A percentile compares a stretch with the other conserved stretches of the same genome.
Conservation (phyloP, 441 rosid species). For the Euphorbia corollata region DNA sequence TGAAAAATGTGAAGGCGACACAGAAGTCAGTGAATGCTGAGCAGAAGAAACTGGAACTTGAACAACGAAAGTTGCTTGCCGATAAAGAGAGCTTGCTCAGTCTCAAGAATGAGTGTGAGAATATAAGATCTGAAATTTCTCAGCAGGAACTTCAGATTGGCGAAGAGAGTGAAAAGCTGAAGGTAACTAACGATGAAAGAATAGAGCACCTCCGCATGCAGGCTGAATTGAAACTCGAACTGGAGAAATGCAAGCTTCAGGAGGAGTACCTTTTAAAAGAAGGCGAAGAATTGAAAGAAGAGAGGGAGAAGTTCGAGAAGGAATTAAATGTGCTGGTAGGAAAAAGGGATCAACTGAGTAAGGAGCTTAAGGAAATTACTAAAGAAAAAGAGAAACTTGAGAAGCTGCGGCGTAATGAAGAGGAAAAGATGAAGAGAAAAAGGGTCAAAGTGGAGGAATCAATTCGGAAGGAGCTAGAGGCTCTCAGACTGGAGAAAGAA, state of each 20-base stretch:
- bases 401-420: conserved; percentile 36
- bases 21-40: conserved; percentile 51
- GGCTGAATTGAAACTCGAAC: conserved; percentile 57
- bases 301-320: conserved; percentile 65
- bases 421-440: conserved; percentile 55
- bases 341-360: conserved; percentile 43
- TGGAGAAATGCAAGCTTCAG: conserved; percentile 44
- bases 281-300: conserved; percentile 57
- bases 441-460: conserved; percentile 41
- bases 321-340: conserved; percentile 74
- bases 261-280: conserved; percentile 59
- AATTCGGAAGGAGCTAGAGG: conserved; percentile 47
- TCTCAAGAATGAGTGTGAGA: conserved; percentile 60
- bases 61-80: conserved; percentile 40
- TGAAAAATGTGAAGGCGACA: conserved; percentile 45
- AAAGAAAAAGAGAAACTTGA: conserved; percentile 51
- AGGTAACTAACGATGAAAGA: conserved; percentile 55
- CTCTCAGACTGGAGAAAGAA: conserved; percentile 53
- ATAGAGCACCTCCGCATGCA: conserved; percentile 51
- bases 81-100: conserved; percentile 43
- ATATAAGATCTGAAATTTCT: conserved; percentile 48
- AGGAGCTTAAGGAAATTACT: conserved; percentile 37
- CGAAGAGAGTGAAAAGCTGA: conserved; percentile 53
- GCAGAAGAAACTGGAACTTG: conserved; percentile 54
- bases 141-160: conserved; percentile 48